phyloP scores from a whole-genome alignment of 163 green algal species.

The Chlamydomonas reinhardtii region DNA sequence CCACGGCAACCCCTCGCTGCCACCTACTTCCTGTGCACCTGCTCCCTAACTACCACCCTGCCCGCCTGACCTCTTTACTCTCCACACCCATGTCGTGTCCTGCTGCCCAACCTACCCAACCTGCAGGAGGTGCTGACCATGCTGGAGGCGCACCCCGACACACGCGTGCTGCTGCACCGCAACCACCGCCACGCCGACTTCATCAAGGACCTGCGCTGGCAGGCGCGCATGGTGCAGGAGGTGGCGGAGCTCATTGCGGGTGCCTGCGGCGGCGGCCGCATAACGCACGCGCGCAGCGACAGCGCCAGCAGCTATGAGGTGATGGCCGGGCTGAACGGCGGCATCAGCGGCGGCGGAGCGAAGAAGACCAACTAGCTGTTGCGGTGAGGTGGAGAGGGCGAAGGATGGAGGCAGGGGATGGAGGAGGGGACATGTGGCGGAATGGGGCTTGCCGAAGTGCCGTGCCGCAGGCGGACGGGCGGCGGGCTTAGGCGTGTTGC shows the following conservation, averaged over 20 bases:
- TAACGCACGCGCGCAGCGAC: slow-evolving; percentile 32
- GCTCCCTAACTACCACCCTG: too few relatives aligned
- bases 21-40: too few relatives aligned
- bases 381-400: too few relatives aligned
- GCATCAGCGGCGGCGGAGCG: background rate
- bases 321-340: background rate
- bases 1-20: too few relatives aligned
- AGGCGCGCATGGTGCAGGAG: slow-evolving; percentile 29
- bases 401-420: too few relatives aligned
- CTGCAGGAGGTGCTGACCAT: slow-evolving; percentile 43
- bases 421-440: too few relatives aligned
- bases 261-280: too few relatives aligned
- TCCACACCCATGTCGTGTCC: background rate
- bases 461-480: too few relatives aligned
- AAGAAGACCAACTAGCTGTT: too few relatives aligned
- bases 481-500: too few relatives aligned
- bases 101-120: background rate
- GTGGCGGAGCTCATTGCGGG: slow-evolving; percentile 9
- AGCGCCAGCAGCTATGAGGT: slow-evolving; percentile 25
- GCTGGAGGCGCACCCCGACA: background rate
- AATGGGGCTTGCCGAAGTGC: too few relatives aligned
- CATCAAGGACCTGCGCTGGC: slow-evolving; percentile 44
- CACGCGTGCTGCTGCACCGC: slow-evolving; percentile 18
- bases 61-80: background rate
- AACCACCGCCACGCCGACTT: slow-evolving; percentile 43